phyloP scores from a whole-genome alignment of 306 rosid species.

The cucumber (Cucumis sativus) region Cucumber_9930_V3 NC_026657.2:36018001-36018500 shows the following conservation, averaged over 20 bases:
- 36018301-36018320: no score
- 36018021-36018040: conserved; percentile 1
- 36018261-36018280: background rate
- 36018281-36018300: background rate
- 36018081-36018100: no score
- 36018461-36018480: background rate
- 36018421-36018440: no score
- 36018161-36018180: background rate
- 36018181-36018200: background rate
- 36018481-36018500: background rate
- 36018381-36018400: no score
- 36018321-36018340: no score
- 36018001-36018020: background rate
- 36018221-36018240: background rate
- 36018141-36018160: background rate
- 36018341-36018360: no score
- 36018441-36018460: no score
- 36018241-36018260: background rate
- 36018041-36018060: background rate
- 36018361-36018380: no score
- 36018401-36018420: no score
- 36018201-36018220: conserved; percentile 6
- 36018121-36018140: background rate
- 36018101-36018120: no score
- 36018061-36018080: no score